Conservation (phyloP, 768 basidiomycete species). For the Tremella fuciformis region DNA sequence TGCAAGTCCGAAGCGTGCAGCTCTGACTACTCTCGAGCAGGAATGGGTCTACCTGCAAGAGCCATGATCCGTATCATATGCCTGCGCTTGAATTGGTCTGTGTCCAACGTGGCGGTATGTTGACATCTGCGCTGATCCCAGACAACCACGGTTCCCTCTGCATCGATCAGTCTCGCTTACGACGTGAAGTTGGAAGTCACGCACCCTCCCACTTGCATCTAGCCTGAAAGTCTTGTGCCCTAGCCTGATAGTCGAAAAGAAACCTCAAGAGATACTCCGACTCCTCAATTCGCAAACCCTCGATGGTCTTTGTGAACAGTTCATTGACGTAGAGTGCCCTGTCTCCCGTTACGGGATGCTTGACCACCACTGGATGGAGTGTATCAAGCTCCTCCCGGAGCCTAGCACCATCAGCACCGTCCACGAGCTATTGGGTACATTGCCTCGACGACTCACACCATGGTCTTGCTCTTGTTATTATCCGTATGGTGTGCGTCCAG, state of each 20-base stretch:
- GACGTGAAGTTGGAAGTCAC: background rate
- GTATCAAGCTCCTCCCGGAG: conserved; percentile 11
- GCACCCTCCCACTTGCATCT: conserved; percentile 16
- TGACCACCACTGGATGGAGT: conserved; percentile 11
- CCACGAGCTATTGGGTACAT: background rate
- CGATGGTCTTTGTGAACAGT: conserved; percentile 6
- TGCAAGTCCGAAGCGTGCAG: too few species aligned
- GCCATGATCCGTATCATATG: conserved; percentile 20
- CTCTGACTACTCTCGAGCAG: background rate
- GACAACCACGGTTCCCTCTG: conserved; percentile 13
- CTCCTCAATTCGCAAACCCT: conserved; percentile 16
- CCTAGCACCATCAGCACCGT: background rate
- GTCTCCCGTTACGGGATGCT: conserved; percentile 19
- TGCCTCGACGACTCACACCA: background rate
- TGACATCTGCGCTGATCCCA: conserved; percentile 17
- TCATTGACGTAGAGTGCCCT: conserved; percentile 15
- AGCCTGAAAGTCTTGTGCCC: conserved; percentile 13
- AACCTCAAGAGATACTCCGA: conserved; percentile 15
- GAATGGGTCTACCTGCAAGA: background rate
- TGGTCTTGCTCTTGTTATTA: conserved; percentile 3
- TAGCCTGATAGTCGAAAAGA: conserved; percentile 11
- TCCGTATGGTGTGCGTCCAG: conserved; percentile 10
- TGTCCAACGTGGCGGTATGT: conserved; percentile 14
- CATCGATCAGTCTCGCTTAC: background rate
- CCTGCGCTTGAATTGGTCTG: conserved; percentile 7